phyloP scores from a whole-genome alignment of 768 basidiomycete species.

The Suillus cothurnatus region DNA sequence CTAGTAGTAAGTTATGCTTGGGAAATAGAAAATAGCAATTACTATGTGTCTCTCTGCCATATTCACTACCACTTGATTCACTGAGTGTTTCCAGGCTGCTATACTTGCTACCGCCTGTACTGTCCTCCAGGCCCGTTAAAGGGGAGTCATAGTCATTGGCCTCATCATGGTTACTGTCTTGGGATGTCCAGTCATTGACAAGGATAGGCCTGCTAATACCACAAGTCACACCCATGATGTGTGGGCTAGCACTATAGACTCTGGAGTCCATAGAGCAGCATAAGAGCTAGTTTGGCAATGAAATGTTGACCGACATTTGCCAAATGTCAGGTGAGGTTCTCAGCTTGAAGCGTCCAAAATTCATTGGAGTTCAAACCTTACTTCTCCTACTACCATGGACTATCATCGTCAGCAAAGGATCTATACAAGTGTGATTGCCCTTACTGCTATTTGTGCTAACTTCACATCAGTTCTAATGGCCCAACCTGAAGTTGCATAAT shows the following conservation, averaged over 20 bases:
- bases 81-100: neutral
- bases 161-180: neutral
- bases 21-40: neutral
- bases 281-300: too few species aligned
- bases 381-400: too few species aligned
- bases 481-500: too few species aligned
- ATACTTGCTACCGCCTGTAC: neutral
- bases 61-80: constrained; percentile 7
- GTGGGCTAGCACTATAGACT: neutral
- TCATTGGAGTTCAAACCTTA: too few species aligned
- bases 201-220: neutral
- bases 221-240: neutral
- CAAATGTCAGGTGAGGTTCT: too few species aligned
- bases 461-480: too few species aligned
- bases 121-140: constrained; percentile 4
- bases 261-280: neutral
- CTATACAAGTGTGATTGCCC: too few species aligned
- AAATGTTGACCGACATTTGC: too few species aligned
- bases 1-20: neutral
- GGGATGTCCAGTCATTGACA: neutral
- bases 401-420: too few species aligned
- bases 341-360: too few species aligned
- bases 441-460: too few species aligned
- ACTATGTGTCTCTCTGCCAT: neutral
- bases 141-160: neutral